Evolutionary conservation across 495 filamentous ascomycete genomes (phyloP), one percentile per base, ranked within the genome.

Genomic region (Penicillium steckii): DNA sequence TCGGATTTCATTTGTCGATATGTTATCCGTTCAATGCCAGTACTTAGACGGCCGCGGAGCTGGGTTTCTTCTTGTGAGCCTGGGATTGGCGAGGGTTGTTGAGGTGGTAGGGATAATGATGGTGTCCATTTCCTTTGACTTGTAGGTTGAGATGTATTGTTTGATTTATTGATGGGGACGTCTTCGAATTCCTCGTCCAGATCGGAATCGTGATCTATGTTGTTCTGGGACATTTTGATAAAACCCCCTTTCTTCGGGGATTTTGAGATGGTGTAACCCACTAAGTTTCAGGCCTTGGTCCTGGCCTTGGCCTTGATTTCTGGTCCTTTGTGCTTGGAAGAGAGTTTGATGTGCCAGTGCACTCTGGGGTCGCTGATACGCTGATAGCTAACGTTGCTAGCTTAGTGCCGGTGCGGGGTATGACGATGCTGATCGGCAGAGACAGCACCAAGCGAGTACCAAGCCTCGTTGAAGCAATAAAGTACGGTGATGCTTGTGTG

Each of bases 31-130:
- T 69, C 64, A 3, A 67, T 50, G 17, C 48, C 58, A 2, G 44
- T 23, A 19, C 50, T 56, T 7, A 65, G 32, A 7, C 50, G 50
- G 25, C 48, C 50, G 5, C 63, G 60, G n/a, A 64, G 44, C 17
- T 64, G 60, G 10, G 83, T 84, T 66, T 96, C 91, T 64, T 92
- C 94, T 7, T 71, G 65, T 0, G 88, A 87, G 1, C 91, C 91
- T 0, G 76, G 78, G 6, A 95, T 71, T 0, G 89, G 84, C 17
- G 78, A 76, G 19, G 73, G 65, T 48, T 89, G 51, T 25, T 66
- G 63, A 2, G 15, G 46, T 8, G 63, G 61, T 4, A 66, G 53
- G 27, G 19, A n/a, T n/a, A n/a, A n/a, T n/a, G n/a, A n/a, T n/a
- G n/a, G n/a, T n/a, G n/a, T n/a, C n/a, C n/a, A n/a, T n/a, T n/a